Conservation (phyloP, 306 rosid genomes). For the apple (Malus domestica) region DNA sequence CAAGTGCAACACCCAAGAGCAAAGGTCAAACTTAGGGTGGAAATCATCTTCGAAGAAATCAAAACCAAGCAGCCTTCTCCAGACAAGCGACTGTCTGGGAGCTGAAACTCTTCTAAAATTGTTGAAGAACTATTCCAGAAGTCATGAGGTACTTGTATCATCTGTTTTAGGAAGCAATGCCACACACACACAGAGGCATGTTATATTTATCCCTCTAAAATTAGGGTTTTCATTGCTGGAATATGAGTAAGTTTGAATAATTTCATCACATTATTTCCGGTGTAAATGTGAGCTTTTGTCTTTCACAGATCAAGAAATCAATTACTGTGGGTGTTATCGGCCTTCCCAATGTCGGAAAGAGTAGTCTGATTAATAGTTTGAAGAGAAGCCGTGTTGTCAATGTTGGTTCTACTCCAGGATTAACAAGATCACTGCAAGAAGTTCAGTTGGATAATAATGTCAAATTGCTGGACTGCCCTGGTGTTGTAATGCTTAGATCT, state of each 20-base stretch:
- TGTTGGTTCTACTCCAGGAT: slow-evolving; percentile 87
- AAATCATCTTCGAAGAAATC: slow-evolving; percentile 61
- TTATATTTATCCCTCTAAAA: background rate
- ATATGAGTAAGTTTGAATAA: background rate
- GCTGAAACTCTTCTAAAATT: slow-evolving; percentile 88
- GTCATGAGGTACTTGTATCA: slow-evolving; percentile 58
- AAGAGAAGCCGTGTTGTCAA: slow-evolving; percentile 67
- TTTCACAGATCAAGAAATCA: slow-evolving; percentile 76
- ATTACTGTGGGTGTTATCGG: slow-evolving; percentile 93
- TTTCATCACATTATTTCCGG: background rate
- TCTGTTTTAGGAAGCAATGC: background rate
- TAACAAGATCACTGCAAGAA: slow-evolving; percentile 90
- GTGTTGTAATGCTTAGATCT: slow-evolving; percentile 81
- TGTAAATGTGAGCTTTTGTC: slow-evolving; percentile 10
- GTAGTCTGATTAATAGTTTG: slow-evolving; percentile 89
- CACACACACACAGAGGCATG: background rate
- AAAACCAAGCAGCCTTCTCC: slow-evolving; percentile 58
- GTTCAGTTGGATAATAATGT: slow-evolving; percentile 83
- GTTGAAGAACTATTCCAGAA: slow-evolving; percentile 94
- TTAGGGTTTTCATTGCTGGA: background rate
- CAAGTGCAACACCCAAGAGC: slow-evolving; percentile 96
- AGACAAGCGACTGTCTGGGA: slow-evolving; percentile 90
- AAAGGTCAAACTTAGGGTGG: slow-evolving; percentile 89
- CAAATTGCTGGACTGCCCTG: slow-evolving; percentile 90
- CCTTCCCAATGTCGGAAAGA: slow-evolving; percentile 95